phyloP scores from a whole-genome alignment of 768 basidiomycete genomes.

The Trametes coccinea region DNA sequence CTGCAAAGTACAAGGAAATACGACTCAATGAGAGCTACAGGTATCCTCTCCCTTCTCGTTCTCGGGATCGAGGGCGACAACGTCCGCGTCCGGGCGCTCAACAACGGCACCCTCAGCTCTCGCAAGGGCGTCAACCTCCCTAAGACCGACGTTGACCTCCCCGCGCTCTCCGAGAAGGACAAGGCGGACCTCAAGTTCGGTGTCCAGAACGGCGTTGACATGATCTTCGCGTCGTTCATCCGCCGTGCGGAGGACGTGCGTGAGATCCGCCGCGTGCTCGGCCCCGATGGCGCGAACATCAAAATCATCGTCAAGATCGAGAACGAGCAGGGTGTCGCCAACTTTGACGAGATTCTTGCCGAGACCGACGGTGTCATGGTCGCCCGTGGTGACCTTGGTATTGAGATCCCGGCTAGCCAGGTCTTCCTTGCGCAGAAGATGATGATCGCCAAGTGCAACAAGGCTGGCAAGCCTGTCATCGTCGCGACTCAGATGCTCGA shows the following conservation, averaged over 20 bases:
- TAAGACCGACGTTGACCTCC: conserved; percentile 96
- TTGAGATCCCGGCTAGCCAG: conserved; percentile 99
- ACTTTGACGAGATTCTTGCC: conserved; percentile 97
- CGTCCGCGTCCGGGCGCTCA: conserved; percentile 82
- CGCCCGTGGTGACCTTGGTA: conserved; percentile 97
- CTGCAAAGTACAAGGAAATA: too few relatives aligned
- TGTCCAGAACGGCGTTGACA: conserved; percentile 97
- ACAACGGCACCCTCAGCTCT: conserved; percentile 90
- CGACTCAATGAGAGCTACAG: conserved; percentile 34
- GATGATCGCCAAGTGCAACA: conserved; percentile 99
- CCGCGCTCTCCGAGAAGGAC: conserved; percentile 97
- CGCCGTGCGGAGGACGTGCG: conserved; percentile 91
- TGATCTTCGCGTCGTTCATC: conserved; percentile 99
- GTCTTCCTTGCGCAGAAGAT: conserved; percentile 99
- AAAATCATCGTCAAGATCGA: conserved; percentile 99
- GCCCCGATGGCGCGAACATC: conserved; percentile 92
- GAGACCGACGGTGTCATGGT: conserved; percentile 99
- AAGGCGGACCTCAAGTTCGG: conserved; percentile 93
- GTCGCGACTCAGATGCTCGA: conserved; percentile 99
- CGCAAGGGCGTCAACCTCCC: conserved; percentile 99
- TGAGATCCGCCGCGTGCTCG: conserved; percentile 91
- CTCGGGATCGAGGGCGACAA: conserved; percentile 81
- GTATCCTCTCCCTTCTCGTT: conserved; percentile 91
- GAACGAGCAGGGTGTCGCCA: conserved; percentile 97
- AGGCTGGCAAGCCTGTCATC: conserved; percentile 96